phyloP scores from a whole-genome alignment of 2,329 filamentous ascomycete species.

The Aplosporella prunicola region DNA sequence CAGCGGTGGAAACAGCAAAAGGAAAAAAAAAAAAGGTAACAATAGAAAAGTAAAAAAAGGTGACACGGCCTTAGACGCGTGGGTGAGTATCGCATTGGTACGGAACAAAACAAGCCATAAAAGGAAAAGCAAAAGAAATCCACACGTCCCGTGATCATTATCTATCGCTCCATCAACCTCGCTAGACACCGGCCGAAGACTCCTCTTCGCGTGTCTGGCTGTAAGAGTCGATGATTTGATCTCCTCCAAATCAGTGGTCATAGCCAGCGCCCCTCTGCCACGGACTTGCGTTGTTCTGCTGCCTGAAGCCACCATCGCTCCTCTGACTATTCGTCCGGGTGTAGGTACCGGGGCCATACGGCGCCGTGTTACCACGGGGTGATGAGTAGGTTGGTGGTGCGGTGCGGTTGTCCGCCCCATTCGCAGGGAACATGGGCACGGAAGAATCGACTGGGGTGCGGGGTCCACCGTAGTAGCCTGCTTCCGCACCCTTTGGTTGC shows the following conservation, averaged over 20 bases:
- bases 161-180: conserved; percentile 7
- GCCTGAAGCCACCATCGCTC: conserved; percentile 30
- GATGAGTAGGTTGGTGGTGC: conserved; percentile 25
- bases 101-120: conserved; percentile 7
- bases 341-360: conserved; percentile 16
- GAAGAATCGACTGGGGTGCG: conserved; percentile 41
- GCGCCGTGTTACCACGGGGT: conserved; percentile 25
- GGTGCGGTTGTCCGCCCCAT: conserved; percentile 28
- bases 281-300: conserved; percentile 48
- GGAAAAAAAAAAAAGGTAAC: background rate
- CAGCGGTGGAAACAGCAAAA: conserved; percentile 6
- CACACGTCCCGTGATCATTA: conserved; percentile 5
- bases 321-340: conserved; percentile 22
- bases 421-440: conserved; percentile 38
- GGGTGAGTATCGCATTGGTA: conserved; percentile 10
- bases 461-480: conserved; percentile 30
- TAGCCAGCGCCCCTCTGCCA: conserved; percentile 59
- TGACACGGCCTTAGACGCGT: conserved; percentile 10
- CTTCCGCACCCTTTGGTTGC: conserved; percentile 33
- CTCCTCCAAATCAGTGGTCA: conserved; percentile 42
- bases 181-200: conserved; percentile 1
- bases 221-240: conserved; percentile 22
- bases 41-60: conserved; percentile 4
- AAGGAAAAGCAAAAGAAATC: conserved; percentile 8
- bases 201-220: conserved; percentile 3